Percentiles rank a stretch among this genome's conserved stretches.
Conservation (phyloP, 768 basidiomycete genomes). For the Suillus bovinus region DNA sequence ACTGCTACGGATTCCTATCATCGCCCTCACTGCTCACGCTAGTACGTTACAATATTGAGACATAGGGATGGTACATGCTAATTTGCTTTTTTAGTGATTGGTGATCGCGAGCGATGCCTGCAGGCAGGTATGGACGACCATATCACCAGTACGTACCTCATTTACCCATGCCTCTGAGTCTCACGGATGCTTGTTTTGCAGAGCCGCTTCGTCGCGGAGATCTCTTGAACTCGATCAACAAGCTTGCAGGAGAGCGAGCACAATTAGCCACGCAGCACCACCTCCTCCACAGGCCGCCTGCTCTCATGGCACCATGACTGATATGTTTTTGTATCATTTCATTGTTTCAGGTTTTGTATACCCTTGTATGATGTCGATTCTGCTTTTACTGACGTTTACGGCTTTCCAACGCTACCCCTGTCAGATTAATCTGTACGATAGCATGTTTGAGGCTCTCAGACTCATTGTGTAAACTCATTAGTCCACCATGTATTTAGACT, state of each 20-base stretch:
- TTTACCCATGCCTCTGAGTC: background rate
- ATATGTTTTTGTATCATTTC: background rate
- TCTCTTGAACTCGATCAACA: slow-evolving; percentile 78
- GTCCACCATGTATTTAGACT: background rate
- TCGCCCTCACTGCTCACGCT: slow-evolving; percentile 96
- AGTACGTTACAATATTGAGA: slow-evolving; percentile 54
- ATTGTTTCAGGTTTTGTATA: slow-evolving; percentile 4
- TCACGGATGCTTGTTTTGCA: slow-evolving; percentile 28
- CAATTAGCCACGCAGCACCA: slow-evolving; percentile 32
- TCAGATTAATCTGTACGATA: slow-evolving; percentile 9
- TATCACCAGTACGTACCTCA: slow-evolving; percentile 64
- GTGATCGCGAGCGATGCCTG: slow-evolving; percentile 74
- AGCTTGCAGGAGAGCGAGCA: slow-evolving; percentile 69
- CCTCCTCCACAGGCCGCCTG: slow-evolving; percentile 33
- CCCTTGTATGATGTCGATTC: slow-evolving; percentile 4
- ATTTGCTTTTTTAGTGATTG: slow-evolving; percentile 65
- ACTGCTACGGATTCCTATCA: slow-evolving; percentile 81
- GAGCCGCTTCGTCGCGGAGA: slow-evolving; percentile 81
- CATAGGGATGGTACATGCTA: slow-evolving; percentile 8
- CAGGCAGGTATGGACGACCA: slow-evolving; percentile 84
- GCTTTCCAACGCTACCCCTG: slow-evolving; percentile 6
- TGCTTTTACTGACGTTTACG: slow-evolving; percentile 5
- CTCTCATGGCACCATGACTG: slow-evolving; percentile 27
- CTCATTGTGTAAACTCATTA: background rate
- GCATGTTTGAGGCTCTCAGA: background rate